Percentiles rank a stretch among this genome's conserved stretches.
Evolutionary conservation across 305 asterid genomes (phyloP).

Genomic region (Withania somnifera): DNA sequence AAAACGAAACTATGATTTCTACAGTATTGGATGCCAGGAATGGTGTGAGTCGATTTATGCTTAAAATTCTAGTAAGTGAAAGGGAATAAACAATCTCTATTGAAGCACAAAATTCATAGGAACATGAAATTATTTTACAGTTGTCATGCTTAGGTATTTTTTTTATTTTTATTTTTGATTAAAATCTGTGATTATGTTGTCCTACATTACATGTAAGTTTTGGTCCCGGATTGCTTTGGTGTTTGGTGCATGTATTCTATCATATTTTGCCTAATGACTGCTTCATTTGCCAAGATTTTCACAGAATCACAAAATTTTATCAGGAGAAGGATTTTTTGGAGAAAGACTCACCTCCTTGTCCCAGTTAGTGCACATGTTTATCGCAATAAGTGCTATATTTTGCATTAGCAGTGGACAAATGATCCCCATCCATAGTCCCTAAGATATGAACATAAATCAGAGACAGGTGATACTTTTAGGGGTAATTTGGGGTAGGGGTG

Average conservation of each 20-base stretch:
- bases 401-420: conserved; percentile 47
- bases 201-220: background rate
- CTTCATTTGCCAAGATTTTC: background rate
- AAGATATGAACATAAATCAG: background rate
- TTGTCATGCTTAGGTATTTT: background rate
- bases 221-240: background rate
- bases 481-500: background rate
- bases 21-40: background rate
- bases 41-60: background rate
- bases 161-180: background rate
- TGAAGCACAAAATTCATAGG: background rate
- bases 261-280: no score
- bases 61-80: background rate
- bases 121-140: no score
- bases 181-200: background rate
- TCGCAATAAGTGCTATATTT: conserved; percentile 37
- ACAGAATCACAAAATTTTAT: background rate
- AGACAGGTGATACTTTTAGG: background rate
- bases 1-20: background rate
- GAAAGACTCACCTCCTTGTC: conserved; percentile 36
- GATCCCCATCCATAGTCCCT: conserved; percentile 80
- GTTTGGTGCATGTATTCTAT: no score
- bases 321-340: background rate
- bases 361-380: conserved; percentile 54
- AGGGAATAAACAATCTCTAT: background rate